Evolutionary conservation across 306 rosid genomes (phyloP).

Genomic region (Herpetospermum pedunculosum): DNA sequence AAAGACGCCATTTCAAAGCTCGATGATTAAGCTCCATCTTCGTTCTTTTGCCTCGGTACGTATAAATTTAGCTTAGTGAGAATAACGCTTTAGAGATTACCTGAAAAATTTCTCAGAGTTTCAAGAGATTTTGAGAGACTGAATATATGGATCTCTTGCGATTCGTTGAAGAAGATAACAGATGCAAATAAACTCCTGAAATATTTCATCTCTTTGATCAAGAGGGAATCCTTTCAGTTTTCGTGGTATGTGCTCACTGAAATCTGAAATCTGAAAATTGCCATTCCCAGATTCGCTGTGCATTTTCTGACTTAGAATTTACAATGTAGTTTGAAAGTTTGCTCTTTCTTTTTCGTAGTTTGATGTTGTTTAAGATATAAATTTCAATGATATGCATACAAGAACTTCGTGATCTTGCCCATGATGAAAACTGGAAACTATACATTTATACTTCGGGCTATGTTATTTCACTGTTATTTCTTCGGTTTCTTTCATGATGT

Average conservation of each 20-base stretch:
- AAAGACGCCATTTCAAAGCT: constrained; percentile 21
- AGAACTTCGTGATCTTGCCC: neutral
- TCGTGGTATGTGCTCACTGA: neutral
- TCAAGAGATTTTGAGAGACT: neutral
- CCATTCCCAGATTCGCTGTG: neutral
- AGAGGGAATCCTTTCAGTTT: neutral
- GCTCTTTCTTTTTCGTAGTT: neutral
- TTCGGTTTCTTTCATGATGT: neutral
- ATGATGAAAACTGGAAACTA: neutral
- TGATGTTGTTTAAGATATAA: neutral
- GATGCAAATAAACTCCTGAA: neutral
- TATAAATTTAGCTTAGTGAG: neutral
- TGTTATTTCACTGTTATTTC: neutral
- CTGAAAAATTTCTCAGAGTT: neutral
- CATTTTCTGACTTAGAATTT: neutral
- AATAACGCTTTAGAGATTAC: neutral
- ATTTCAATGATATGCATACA: neutral
- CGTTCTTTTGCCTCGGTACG: neutral
- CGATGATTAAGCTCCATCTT: constrained; percentile 12
- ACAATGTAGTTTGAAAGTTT: neutral
- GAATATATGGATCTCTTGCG: neutral
- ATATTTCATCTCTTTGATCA: neutral
- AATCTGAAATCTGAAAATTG: neutral
- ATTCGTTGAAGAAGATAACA: neutral
- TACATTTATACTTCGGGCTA: neutral